Evolutionary conservation across 1,284 basidiomycete genomes (phyloP).

Genomic region (Tylopilus orsonianus): DNA sequence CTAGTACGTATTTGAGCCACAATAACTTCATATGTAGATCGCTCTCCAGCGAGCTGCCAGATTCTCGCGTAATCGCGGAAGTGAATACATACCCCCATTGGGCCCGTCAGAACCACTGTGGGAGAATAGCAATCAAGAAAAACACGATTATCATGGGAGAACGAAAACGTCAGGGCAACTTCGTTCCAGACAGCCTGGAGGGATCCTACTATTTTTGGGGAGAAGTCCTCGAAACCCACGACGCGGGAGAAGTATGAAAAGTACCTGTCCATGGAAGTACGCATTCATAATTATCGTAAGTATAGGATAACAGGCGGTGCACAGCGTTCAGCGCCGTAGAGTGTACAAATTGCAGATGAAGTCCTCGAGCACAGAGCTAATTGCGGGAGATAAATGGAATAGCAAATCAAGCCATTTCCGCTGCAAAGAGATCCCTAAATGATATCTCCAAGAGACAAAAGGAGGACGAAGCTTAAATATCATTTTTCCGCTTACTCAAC

Average conservation of each 20-base stretch:
- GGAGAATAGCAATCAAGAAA: conserved; percentile 11
- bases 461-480: conserved; percentile 23
- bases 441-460: conserved; percentile 12
- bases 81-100: conserved; percentile 19
- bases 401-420: conserved; percentile 27
- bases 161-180: background rate
- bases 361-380: conserved; percentile 12
- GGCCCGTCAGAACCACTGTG: conserved; percentile 5
- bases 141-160: conserved; percentile 3
- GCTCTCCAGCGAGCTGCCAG: conserved; percentile 11
- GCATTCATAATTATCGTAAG: conserved; percentile 3
- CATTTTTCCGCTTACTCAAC: conserved; percentile 34
- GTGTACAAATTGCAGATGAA: conserved; percentile 14
- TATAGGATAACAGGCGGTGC: conserved; percentile 4
- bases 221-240: conserved; percentile 5
- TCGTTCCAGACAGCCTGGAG: background rate
- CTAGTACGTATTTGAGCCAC: conserved; percentile 26
- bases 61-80: conserved; percentile 33
- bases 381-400: conserved; percentile 12
- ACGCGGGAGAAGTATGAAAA: conserved; percentile 7
- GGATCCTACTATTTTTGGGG: conserved; percentile 6
- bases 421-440: conserved; percentile 7
- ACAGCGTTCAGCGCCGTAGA: conserved; percentile 18
- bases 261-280: conserved; percentile 2
- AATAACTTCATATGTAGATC: conserved; percentile 28